Base-by-base conservation (phyloP, 495 filamentous ascomycete species). In the Podospora bellae-mahoneyi region DNA sequence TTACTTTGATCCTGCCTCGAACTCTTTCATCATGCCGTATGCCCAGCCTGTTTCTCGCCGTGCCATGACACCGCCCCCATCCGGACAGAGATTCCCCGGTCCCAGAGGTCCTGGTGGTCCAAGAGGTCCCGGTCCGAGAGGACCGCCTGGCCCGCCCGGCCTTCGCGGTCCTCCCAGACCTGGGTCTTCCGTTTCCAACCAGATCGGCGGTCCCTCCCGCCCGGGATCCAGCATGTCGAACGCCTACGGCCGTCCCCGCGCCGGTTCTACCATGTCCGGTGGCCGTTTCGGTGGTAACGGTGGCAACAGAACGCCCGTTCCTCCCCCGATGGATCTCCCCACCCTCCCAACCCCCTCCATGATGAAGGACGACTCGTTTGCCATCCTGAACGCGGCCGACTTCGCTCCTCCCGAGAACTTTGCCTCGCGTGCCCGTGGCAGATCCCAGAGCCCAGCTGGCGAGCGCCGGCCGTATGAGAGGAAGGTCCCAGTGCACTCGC, bases 21-120 rank as follows among this genome's bases (percentile, higher is more conserved):
- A 92, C 69, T 84, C 87, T 28, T 96, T 92, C 70, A 86, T 91
- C 70, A 89, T 90, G 79, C 85, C 88, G 13, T 97, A 89, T 69
- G 91, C 93, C 16, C 87, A 97, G 76, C 92, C 92, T 10, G 83
- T 95, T 3, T 87, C 84, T 68, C 92, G 95, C 73, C 90, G 95
- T 68, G 96, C 95, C 57, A 99, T 99, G 95, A 98, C 96, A 30
- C 95, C 95, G 32, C 96, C 95, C 19, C 94, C 95, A 23, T 86
- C 88, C 16, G 89, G 87, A 39, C 90, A 92, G 44, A 86, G 91
- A 62, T 92, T 92, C 83, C 77, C 64, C 69, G 82, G 77, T 68
- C 81, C 73, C 68, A 74, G 65, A 64, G 69, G 69, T 5, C 78
- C 59, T 65, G 76, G 20, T 39, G 26, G 30, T 15, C 59, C 59